Evolutionary conservation across 768 basidiomycete species (phyloP).

Genomic region (Strobilomyces confusus): DNA sequence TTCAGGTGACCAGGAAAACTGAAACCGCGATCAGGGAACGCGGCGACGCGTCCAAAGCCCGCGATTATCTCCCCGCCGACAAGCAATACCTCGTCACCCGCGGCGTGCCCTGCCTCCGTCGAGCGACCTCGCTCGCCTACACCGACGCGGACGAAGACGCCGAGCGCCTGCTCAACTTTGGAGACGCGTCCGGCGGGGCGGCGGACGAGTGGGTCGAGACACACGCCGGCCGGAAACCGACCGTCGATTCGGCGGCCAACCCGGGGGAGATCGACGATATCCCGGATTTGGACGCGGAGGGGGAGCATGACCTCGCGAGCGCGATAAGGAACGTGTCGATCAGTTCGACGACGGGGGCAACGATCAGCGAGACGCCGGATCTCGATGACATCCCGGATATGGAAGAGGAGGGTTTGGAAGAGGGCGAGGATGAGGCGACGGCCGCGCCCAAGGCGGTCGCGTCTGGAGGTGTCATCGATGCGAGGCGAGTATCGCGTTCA

Average conservation of each 20-base stretch:
- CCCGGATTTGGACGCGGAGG: conserved; percentile 83
- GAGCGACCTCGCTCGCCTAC: conserved; percentile 89
- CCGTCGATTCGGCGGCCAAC: conserved; percentile 50
- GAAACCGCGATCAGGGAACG: conserved; percentile 64
- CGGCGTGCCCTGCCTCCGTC: conserved; percentile 94
- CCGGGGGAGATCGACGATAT: conserved; percentile 77
- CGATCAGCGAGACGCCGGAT: conserved; percentile 69
- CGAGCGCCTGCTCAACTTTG: conserved; percentile 86
- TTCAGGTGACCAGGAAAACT: background rate
- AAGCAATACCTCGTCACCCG: conserved; percentile 96
- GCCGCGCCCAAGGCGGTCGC: conserved; percentile 49
- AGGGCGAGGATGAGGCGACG: conserved; percentile 84
- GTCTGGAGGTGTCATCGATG: conserved; percentile 38
- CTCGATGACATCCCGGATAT: conserved; percentile 98
- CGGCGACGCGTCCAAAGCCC: conserved; percentile 77
- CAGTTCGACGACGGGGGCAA: conserved; percentile 31
- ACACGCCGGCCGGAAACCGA: conserved; percentile 72
- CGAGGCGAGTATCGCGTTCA: conserved; percentile 39
- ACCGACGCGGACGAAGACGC: conserved; percentile 96
- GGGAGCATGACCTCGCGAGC: conserved; percentile 39
- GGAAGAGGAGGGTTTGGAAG: conserved; percentile 91
- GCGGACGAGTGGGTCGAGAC: conserved; percentile 99
- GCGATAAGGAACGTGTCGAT: conserved; percentile 47
- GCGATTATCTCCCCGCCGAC: conserved; percentile 91
- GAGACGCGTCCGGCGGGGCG: conserved; percentile 50